phyloP scores from a whole-genome alignment of 2,329 filamentous ascomycete species.

The Emericellopsis cladophorae region DNA sequence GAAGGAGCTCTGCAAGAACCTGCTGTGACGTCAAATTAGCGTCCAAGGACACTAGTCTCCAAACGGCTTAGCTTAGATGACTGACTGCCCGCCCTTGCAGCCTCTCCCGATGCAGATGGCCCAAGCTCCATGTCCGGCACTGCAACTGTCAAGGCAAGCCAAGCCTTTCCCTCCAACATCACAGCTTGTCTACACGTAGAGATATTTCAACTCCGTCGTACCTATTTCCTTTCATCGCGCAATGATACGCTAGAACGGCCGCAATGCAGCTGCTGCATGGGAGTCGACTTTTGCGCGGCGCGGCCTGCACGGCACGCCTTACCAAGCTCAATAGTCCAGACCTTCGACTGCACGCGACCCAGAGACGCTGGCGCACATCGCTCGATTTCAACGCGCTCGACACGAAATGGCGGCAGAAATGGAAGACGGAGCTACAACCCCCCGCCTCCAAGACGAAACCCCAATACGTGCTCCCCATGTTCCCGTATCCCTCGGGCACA shows the following conservation, averaged over 20 bases:
- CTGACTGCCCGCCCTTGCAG: background rate
- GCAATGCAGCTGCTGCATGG: background rate
- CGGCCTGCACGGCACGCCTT: background rate
- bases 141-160: background rate
- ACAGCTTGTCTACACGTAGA: too few species aligned
- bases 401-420: constrained; percentile 21
- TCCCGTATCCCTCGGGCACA: constrained; percentile 80
- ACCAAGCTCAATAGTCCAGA: background rate
- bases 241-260: background rate
- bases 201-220: too few species aligned
- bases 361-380: background rate
- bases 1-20: constrained; percentile 15
- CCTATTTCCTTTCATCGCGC: background rate
- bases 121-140: background rate
- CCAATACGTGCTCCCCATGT: constrained; percentile 78
- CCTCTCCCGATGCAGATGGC: background rate
- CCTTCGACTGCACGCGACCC: background rate
- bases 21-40: too few species aligned
- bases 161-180: too few species aligned
- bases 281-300: background rate
- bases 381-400: background rate
- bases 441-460: constrained; percentile 12
- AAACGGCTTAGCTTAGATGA: background rate
- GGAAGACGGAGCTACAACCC: constrained; percentile 7
- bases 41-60: background rate